Percentiles rank a stretch among this genome's conserved stretches.
phyloP scores from a whole-genome alignment of 352 stramenopile species.

The Pythium phragmiticola region DNA sequence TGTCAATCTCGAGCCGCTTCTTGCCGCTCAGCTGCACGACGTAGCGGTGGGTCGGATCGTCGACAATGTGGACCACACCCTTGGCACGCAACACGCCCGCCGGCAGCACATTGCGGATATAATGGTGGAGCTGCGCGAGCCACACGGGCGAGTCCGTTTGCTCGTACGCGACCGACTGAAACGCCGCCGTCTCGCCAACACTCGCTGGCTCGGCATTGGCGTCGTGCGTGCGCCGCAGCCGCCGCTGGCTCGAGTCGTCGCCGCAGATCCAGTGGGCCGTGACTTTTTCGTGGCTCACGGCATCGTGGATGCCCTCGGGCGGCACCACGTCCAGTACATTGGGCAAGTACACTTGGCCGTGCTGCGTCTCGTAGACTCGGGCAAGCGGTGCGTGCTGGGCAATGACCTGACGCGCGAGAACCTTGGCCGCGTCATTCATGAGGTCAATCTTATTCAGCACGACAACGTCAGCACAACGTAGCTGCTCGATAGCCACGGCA shows the following conservation, averaged over 20 bases:
- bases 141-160: conserved; percentile 31
- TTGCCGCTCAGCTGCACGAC: conserved; percentile 74
- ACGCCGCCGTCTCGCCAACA: conserved; percentile 19
- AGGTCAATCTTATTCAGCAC: conserved; percentile 85
- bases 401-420: conserved; percentile 35
- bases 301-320: conserved; percentile 48
- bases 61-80: conserved; percentile 61
- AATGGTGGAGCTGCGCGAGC: conserved; percentile 52
- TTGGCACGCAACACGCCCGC: conserved; percentile 50
- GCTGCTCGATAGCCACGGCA: conserved; percentile 52
- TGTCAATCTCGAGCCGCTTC: conserved; percentile 62
- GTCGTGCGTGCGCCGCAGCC: conserved; percentile 27
- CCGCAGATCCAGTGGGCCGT: conserved; percentile 58
- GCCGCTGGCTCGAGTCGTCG: conserved; percentile 34
- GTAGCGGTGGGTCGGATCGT: conserved; percentile 57
- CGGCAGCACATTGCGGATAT: conserved; percentile 39
- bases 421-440: conserved; percentile 35
- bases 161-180: conserved; percentile 53
- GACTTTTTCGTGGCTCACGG: conserved; percentile 67
- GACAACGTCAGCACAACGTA: conserved; percentile 73
- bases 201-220: neutral
- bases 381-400: conserved; percentile 45
- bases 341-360: conserved; percentile 61
- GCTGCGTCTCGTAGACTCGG: conserved; percentile 66
- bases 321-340: conserved; percentile 71